Evolutionary conservation across 352 stramenopile species (phyloP), one percentile per base, ranked within the genome.

Genomic region (Globisporangium rhizosaccharum): DNA sequence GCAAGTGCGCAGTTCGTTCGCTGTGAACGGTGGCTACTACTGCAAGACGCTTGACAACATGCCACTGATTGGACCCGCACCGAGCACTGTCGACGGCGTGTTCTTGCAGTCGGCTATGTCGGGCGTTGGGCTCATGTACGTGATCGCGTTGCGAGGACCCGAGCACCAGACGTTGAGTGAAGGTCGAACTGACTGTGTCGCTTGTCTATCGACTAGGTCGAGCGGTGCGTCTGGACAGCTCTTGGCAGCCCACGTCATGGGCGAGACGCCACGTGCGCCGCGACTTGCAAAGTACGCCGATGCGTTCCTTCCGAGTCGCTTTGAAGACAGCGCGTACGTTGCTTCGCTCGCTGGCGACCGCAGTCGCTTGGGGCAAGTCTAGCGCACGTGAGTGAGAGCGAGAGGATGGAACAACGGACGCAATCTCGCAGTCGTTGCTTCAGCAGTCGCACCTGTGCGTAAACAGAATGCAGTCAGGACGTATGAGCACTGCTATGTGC

Each of bases 1-100:
- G n/a, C 65, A 85, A 68, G 76, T 82, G 5, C 76, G 73, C 47
- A 72, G 73, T 37, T 84, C 82, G 0, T 79, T 92, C 58, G 71
- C 87, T 65, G 76, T 92, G 6, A 87, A 83, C 17, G 79, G 82
- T 17, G 79, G 79, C 3, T 90, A 92, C 65, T 92, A 89, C 53
- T 92, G 79, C 72, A 92, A 92, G 63, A 90, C 77, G 8, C 57
- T 85, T 49, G 79, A 90, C 68, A 90, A 88, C 53, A 71, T 87
- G 50, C 82, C 82, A 23, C 54, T 92, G 48, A 90, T 92, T 46
- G 82, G 82, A 17, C 73, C 73, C 12, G 75, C 77, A 14, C 74
- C 77, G 3, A 79, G 57, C 50, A 88, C 79, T 0, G 67, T 88
- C 50, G 72, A 82, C 17, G 79, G 79, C 6, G 63, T 90, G n/a